These are phyloP conservation scores for Entomophthora muscae DNA, from an alignment of 371 early-diverging fungal genomes.

Conservation along the genomic window DNA sequence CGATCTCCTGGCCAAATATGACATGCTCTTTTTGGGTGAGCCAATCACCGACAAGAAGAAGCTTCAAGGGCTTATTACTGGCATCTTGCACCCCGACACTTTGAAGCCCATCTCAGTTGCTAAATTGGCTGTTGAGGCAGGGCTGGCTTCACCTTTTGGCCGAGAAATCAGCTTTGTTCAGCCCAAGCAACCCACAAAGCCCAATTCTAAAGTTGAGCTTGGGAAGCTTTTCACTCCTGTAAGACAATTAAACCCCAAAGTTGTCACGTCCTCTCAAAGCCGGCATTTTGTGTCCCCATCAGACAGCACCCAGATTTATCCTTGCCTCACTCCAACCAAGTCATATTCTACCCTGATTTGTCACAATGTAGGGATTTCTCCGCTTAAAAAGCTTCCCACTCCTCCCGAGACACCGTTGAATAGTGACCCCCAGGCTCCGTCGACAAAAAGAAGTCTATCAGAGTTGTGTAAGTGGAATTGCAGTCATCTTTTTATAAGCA, in stretches of 20 bases:
- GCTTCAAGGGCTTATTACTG: neutral
- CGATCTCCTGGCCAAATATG: conserved; percentile 11
- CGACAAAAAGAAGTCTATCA: no score
- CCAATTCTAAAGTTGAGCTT: neutral
- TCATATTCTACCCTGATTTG: no score
- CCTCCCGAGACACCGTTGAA: no score
- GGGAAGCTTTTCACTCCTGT: no score
- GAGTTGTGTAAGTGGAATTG: no score
- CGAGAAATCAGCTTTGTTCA: neutral
- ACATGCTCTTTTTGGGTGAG: conserved; percentile 9
- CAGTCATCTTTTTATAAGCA: no score
- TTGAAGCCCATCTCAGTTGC: neutral
- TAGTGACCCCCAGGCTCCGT: no score
- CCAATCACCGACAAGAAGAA: neutral
- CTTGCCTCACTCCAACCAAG: no score
- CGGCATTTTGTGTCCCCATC: neutral
- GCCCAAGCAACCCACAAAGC: neutral
- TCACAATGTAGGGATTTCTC: no score
- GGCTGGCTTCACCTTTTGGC: neutral
- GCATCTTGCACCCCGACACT: neutral
- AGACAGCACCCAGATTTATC: no score
- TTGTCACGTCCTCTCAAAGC: neutral
- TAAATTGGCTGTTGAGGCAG: neutral
- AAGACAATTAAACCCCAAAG: no score
- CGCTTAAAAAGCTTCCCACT: no score